Percentiles rank a stretch among this genome's conserved stretches.
phyloP scores from a whole-genome alignment of 2,329 filamentous ascomycete species.

The Diaporthe sp. region DNA sequence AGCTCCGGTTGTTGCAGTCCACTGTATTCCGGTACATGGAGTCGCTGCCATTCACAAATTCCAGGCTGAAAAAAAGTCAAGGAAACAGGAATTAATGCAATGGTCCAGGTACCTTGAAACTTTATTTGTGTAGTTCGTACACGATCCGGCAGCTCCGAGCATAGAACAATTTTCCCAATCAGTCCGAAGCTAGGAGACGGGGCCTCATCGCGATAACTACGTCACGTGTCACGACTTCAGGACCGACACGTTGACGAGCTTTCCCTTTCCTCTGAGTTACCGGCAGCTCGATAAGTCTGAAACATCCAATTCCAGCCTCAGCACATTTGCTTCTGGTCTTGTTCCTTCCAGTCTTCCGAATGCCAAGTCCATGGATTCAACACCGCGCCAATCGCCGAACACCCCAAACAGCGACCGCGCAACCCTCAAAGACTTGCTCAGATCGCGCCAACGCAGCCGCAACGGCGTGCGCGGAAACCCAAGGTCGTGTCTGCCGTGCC shows the following conservation, averaged over 20 bases:
- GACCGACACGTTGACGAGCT: background rate
- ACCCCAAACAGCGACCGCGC: conserved; percentile 5
- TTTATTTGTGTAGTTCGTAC: too few relatives aligned
- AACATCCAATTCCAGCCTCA: background rate
- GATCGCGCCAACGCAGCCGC: conserved; percentile 8
- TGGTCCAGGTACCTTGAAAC: background rate
- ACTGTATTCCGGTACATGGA: background rate
- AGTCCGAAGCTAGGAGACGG: background rate
- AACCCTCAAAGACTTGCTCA: conserved; percentile 14
- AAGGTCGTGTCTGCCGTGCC: conserved; percentile 5
- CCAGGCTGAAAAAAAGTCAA: background rate
- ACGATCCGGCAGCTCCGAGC: background rate
- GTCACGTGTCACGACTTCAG: background rate
- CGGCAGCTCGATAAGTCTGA: too few relatives aligned
- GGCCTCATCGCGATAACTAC: background rate
- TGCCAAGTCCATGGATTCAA: background rate
- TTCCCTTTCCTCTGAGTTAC: background rate
- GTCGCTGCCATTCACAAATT: background rate
- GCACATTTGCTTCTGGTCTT: background rate
- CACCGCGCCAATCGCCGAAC: background rate
- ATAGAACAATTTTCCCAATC: background rate
- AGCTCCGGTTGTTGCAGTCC: background rate
- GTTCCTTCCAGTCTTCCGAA: background rate
- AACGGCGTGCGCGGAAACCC: conserved; percentile 19
- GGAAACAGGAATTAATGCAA: background rate